These are phyloP conservation scores for Wickerhamiella alocasiicola DNA, from an alignment of 805 yeast genomes.

Conservation along the genomic window DNA sequence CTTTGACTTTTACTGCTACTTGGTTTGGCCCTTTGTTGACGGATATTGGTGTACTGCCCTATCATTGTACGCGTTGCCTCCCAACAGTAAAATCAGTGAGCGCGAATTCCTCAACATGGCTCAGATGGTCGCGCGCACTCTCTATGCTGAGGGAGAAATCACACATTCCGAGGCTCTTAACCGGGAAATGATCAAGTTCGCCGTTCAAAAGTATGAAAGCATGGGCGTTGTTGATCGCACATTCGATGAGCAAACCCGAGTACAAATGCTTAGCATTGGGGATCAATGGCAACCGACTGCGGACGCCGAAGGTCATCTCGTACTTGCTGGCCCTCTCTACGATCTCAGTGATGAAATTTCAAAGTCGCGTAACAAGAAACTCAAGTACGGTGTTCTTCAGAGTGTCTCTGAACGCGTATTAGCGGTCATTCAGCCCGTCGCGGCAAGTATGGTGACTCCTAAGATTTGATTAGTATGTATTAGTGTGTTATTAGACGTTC, in stretches of 20 bases:
- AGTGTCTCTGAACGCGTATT: constrained; percentile 18
- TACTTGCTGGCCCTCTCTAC: constrained; percentile 25
- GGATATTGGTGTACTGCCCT: constrained; percentile 33
- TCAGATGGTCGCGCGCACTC: constrained; percentile 32
- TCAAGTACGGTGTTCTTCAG: constrained; percentile 22
- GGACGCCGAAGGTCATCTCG: constrained; percentile 15
- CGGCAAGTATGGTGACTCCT: constrained; percentile 10
- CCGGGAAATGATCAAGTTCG: constrained; percentile 30
- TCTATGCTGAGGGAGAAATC: constrained; percentile 33
- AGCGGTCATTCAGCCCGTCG: constrained; percentile 16
- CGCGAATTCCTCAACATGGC: constrained; percentile 26
- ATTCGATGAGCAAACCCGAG: constrained; percentile 16
- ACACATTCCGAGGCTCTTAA: constrained; percentile 32
- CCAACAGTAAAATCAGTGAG: constrained; percentile 21
- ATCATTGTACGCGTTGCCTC: constrained; percentile 27
- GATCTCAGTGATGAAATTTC: constrained; percentile 27
- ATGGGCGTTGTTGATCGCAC: constrained; percentile 26
- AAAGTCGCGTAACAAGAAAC: constrained; percentile 28
- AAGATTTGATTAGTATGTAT: constrained; percentile 4
- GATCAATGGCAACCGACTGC: constrained; percentile 19
- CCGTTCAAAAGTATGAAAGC: constrained; percentile 26
- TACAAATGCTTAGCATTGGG: constrained; percentile 17
- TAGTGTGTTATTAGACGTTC: neutral
- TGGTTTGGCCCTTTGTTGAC: constrained; percentile 34
- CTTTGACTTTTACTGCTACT: constrained; percentile 32